Evolutionary conservation across 1,139 yeast genomes (phyloP).

Genomic region (Sugiyamaella japonica): DNA sequence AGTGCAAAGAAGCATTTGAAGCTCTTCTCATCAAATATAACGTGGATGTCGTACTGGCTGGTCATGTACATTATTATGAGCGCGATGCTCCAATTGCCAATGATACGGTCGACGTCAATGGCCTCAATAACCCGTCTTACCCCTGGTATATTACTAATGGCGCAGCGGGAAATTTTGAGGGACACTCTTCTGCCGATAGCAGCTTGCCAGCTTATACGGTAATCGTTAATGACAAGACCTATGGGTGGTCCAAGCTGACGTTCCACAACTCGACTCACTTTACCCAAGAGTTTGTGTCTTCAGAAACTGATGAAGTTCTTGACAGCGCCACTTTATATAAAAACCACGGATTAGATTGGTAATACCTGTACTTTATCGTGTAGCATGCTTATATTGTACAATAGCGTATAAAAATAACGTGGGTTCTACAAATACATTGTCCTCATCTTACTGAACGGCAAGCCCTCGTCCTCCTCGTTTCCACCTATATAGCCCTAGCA

Average conservation of each 20-base stretch:
- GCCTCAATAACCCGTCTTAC: conserved; percentile 27
- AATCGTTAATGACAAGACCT: conserved; percentile 19
- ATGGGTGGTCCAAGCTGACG: conserved; percentile 28
- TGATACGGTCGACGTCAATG: conserved; percentile 26
- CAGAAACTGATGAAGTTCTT: conserved; percentile 23
- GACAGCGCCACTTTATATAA: conserved; percentile 27
- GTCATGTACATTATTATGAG: conserved; percentile 29
- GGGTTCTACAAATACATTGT: neutral
- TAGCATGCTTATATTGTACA: conserved; percentile 14
- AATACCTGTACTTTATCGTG: neutral
- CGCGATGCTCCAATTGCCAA: conserved; percentile 25
- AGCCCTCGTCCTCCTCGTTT: conserved; percentile 35
- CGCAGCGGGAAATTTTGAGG: conserved; percentile 31
- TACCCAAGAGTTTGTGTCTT: conserved; percentile 26
- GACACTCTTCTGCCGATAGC: conserved; percentile 19
- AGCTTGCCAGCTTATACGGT: conserved; percentile 21
- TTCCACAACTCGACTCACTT: conserved; percentile 28
- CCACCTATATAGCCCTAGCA: conserved; percentile 36
- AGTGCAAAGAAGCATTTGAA: conserved; percentile 31
- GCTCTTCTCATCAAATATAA: conserved; percentile 27
- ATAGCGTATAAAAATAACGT: neutral
- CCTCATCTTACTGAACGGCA: conserved; percentile 26
- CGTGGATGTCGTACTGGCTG: conserved; percentile 29
- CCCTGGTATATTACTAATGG: conserved; percentile 31
- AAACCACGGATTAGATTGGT: conserved; percentile 23